phyloP scores from a whole-genome alignment of 306 rosid species.

The Rubus parviflorus region DNA sequence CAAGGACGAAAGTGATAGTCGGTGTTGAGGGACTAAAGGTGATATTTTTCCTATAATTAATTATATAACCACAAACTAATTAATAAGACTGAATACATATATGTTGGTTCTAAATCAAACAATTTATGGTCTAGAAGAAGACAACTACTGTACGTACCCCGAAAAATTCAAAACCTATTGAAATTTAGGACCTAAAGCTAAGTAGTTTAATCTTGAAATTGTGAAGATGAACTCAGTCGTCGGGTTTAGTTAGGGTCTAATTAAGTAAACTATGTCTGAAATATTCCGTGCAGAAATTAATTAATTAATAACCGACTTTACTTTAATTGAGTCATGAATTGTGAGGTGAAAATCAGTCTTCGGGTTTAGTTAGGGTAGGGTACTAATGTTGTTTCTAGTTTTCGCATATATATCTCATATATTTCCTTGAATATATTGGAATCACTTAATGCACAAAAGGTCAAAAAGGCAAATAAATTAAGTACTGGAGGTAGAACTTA shows the following conservation, averaged over 20 bases:
- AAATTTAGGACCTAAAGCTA: neutral
- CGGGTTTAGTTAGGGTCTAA: neutral
- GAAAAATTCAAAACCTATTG: neutral
- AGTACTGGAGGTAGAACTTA: too few relatives aligned
- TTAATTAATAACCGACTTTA: neutral
- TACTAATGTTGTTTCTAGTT: neutral
- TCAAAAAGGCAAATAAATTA: neutral
- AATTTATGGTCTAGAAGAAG: neutral
- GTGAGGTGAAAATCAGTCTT: neutral
- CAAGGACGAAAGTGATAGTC: too few relatives aligned
- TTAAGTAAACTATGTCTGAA: neutral
- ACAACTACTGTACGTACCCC: neutral
- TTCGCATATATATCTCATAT: neutral
- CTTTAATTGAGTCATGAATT: neutral
- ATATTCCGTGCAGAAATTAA: neutral
- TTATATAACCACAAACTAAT: neutral
- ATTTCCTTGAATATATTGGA: neutral
- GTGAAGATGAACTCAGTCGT: neutral
- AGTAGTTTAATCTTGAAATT: neutral
- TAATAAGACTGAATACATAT: neutral
- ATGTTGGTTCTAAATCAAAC: neutral
- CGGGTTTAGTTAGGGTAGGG: slow-evolving; percentile 13
- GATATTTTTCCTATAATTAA: too few relatives aligned
- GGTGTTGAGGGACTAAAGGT: too few relatives aligned
- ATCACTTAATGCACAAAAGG: neutral